phyloP scores from a whole-genome alignment of 208 protist genomes.

The Wallacemonas sp. region DNA sequence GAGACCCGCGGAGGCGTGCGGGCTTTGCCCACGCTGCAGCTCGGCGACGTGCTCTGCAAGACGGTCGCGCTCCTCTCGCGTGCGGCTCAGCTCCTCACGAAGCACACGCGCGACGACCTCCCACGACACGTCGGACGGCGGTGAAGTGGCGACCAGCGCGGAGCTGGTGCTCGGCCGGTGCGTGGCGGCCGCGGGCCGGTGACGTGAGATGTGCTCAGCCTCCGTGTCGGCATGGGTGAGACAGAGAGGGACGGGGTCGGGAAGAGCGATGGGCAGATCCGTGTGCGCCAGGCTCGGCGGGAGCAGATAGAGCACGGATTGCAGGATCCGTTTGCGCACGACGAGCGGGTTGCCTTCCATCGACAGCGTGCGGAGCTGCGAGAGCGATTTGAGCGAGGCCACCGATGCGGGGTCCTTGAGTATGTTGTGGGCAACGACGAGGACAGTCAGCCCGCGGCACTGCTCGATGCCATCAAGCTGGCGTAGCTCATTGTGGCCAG shows the following conservation, averaged over 20 bases:
- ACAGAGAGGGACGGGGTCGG: not conserved
- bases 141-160: too few relatives aligned
- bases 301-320: constrained; percentile 40
- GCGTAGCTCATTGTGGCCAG: constrained; percentile 54
- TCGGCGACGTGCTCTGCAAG: not conserved
- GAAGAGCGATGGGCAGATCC: constrained; percentile 34
- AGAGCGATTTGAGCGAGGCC: constrained; percentile 33
- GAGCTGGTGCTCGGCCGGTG: too few relatives aligned
- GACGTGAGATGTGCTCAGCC: not conserved
- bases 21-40: not conserved
- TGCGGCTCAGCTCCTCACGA: not conserved
- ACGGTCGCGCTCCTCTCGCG: not conserved
- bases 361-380: constrained; percentile 30
- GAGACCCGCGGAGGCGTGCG: not conserved
- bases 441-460: constrained; percentile 43
- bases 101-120: constrained; percentile 1
- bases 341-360: constrained; percentile 69
- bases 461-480: constrained; percentile 59
- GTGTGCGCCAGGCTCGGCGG: constrained; percentile 32
- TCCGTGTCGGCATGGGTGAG: not conserved
- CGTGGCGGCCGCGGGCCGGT: too few relatives aligned
- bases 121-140: not conserved
- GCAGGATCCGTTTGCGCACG: constrained; percentile 40
- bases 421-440: constrained; percentile 64
- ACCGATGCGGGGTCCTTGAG: constrained; percentile 52